Conservation (phyloP, 306 rosid species). For the Vigna nakashimae region DNA sequence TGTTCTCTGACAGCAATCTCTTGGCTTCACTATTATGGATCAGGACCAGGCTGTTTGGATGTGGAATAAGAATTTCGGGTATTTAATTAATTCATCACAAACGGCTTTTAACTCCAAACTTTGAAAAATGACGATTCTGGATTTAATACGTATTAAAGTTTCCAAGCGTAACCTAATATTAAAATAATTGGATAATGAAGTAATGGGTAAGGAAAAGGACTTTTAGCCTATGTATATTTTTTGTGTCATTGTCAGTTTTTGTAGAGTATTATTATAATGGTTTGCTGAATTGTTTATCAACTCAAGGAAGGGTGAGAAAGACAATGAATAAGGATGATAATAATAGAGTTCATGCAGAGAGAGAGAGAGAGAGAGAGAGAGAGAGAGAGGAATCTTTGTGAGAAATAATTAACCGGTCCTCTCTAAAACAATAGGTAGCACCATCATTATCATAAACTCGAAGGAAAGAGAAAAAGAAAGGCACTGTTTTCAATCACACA, state of each 20-base stretch:
- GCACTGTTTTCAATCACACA: slow-evolving; percentile 44
- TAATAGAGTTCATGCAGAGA: slow-evolving; percentile 26
- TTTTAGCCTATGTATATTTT: slow-evolving; percentile 40
- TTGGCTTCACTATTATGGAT: slow-evolving; percentile 42
- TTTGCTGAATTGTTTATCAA: slow-evolving; percentile 42
- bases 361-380: slow-evolving; percentile 28
- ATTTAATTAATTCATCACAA: slow-evolving; percentile 35
- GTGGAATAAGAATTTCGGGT: slow-evolving; percentile 26
- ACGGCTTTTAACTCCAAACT: slow-evolving; percentile 22
- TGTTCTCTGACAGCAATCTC: slow-evolving; percentile 30
- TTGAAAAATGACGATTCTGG: slow-evolving; percentile 46
- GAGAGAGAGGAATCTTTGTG: slow-evolving; percentile 48
- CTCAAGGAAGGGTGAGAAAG: slow-evolving; percentile 34
- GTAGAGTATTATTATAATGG: slow-evolving; percentile 31
- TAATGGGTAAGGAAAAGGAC: slow-evolving; percentile 54
- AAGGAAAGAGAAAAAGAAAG: slow-evolving; percentile 22
- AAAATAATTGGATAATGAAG: slow-evolving; percentile 48
- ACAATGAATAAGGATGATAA: slow-evolving; percentile 27
- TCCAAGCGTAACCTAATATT: slow-evolving; percentile 43
- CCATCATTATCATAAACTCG: slow-evolving; percentile 50
- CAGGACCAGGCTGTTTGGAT: slow-evolving; percentile 34
- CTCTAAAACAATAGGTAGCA: slow-evolving; percentile 38
- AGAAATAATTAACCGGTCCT: slow-evolving; percentile 54
- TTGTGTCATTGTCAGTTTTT: slow-evolving; percentile 41
- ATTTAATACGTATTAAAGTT: slow-evolving; percentile 48